These are phyloP conservation scores for Fabrea salina DNA, from an alignment of 169 alveolate genomes.

Conservation along the genomic window DNA sequence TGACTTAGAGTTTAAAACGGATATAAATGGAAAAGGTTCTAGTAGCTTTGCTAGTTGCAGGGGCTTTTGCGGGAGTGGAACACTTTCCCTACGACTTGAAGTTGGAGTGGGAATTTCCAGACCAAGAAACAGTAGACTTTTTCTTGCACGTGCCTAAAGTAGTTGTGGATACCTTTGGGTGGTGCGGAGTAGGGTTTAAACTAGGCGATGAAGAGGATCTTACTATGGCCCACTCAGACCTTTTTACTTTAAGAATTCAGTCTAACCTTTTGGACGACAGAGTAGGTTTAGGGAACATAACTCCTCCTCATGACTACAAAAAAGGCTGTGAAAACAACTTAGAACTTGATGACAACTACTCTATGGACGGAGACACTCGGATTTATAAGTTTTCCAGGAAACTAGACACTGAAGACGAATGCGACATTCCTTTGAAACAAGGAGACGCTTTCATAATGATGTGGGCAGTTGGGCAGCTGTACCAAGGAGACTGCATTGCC, in stretches of 20 bases:
- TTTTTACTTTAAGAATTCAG: not conserved
- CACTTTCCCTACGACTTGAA: not conserved
- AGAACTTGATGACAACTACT: not conserved
- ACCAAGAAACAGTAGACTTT: not conserved
- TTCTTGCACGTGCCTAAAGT: not conserved
- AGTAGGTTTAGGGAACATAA: not conserved
- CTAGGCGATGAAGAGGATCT: not conserved
- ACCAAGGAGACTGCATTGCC: not conserved
- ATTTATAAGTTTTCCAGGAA: not conserved
- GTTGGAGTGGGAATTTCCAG: not conserved
- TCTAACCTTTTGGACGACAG: not conserved
- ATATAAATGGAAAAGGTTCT: not conserved
- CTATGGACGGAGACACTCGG: not conserved
- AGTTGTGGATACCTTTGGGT: not conserved
- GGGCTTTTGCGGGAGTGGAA: not conserved
- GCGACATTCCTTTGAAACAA: not conserved
- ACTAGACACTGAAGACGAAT: not conserved
- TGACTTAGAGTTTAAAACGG: too few species aligned
- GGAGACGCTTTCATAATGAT: not conserved
- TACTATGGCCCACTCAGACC: not conserved
- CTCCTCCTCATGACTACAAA: not conserved
- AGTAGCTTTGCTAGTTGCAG: not conserved
- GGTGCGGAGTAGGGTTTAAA: slow-evolving; percentile 3
- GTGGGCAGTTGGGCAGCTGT: slow-evolving; percentile 13
- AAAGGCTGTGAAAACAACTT: not conserved